A percentile compares a stretch with the other conserved stretches of the same genome.
Evolutionary conservation across 371 early-diverging fungal genomes (phyloP).

Genomic region (Thermomucor indicae-seudaticae): DNA sequence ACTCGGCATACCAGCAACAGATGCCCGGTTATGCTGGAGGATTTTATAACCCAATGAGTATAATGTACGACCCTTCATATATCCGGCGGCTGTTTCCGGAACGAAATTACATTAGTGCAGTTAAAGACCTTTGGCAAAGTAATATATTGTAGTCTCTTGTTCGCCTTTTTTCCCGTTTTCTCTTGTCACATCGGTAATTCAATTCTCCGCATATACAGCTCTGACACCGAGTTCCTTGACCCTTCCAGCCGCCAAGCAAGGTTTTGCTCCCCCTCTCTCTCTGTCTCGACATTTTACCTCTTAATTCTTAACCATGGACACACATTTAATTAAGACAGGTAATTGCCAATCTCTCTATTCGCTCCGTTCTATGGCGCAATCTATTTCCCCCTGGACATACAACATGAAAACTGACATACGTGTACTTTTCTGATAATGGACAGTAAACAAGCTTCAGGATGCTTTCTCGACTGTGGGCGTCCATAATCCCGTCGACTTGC

Average conservation of each 20-base stretch:
- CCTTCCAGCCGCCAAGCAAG: too few relatives aligned
- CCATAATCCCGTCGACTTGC: conserved; percentile 96
- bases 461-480: conserved; percentile 96
- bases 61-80: conserved; percentile 7
- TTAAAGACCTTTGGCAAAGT: conserved; percentile 15
- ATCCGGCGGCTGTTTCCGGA: conserved; percentile 6
- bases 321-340: conserved; percentile 26
- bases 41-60: conserved; percentile 3
- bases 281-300: too few relatives aligned
- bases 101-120: conserved; percentile 11
- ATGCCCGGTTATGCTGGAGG: conserved; percentile 12
- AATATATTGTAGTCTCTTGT: conserved; percentile 6
- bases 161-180: too few relatives aligned
- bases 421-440: background rate
- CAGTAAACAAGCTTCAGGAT: conserved; percentile 93
- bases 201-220: too few relatives aligned
- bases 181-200: too few relatives aligned
- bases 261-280: conserved; percentile 2
- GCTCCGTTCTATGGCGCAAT: background rate
- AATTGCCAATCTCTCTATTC: background rate
- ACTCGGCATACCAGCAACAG: conserved; percentile 4
- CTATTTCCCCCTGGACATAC: background rate
- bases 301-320: conserved; percentile 19
- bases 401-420: background rate
- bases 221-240: too few relatives aligned